Conservation (phyloP, 371 early-diverging fungal species). For the Rhizopus delemar region DNA sequence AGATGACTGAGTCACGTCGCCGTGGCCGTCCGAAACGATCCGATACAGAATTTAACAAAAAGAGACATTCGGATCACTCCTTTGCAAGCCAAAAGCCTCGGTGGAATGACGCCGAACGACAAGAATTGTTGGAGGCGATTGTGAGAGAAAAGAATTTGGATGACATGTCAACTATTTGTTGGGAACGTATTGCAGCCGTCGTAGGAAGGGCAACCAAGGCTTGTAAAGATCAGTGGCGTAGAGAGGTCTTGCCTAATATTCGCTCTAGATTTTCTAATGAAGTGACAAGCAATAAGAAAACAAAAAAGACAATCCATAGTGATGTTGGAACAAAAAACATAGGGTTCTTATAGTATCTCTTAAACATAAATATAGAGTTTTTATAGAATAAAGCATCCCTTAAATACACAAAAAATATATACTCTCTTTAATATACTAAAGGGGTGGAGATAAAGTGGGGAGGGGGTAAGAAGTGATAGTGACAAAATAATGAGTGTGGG, state of each 20-base stretch:
- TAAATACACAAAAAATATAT: no score
- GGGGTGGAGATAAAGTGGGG: neutral
- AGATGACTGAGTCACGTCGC: neutral
- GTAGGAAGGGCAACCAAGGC: slow-evolving; percentile 47
- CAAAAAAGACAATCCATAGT: neutral
- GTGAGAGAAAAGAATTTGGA: slow-evolving; percentile 39
- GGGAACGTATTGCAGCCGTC: slow-evolving; percentile 35
- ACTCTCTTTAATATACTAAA: neutral
- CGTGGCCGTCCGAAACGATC: slow-evolving; percentile 18
- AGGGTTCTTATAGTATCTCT: no score
- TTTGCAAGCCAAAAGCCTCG: slow-evolving; percentile 26
- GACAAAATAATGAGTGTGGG: neutral
- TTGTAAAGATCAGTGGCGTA: slow-evolving; percentile 54
- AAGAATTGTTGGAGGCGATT: slow-evolving; percentile 35
- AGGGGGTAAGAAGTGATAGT: neutral
- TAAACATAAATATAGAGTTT: no score
- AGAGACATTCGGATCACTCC: neutral
- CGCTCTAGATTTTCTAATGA: neutral
- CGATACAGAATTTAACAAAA: neutral
- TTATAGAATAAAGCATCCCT: no score
- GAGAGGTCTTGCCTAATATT: slow-evolving; percentile 33
- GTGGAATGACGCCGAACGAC: slow-evolving; percentile 38
- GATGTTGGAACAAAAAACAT: neutral
- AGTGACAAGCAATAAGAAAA: neutral
- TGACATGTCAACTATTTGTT: slow-evolving; percentile 42